Evolutionary conservation across 371 early-diverging fungal genomes (phyloP).

Genomic region (Blakeslea trispora): DNA sequence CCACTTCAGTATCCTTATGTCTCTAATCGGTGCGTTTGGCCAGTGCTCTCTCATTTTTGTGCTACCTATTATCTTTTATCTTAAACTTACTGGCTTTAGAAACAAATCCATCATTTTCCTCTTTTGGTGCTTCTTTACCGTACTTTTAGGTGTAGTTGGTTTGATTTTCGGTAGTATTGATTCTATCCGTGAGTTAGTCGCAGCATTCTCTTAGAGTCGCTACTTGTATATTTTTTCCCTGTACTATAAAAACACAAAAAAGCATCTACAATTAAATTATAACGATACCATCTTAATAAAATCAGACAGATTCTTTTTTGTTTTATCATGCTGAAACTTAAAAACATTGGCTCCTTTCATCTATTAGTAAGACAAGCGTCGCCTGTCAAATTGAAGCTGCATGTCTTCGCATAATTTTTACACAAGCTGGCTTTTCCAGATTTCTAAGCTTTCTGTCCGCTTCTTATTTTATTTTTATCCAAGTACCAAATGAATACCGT

Average conservation of each 20-base stretch:
- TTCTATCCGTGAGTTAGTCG: not conserved
- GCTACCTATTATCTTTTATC: conserved; percentile 81
- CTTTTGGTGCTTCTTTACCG: conserved; percentile 57
- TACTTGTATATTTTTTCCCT: not conserved
- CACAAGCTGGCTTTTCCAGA: no score
- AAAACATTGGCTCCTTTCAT: no score
- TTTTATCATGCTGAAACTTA: no score
- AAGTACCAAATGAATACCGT: no score
- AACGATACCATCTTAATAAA: no score
- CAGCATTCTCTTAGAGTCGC: not conserved
- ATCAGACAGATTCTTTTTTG: no score
- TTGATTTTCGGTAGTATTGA: conserved; percentile 46
- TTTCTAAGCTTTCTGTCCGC: no score
- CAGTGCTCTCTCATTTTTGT: conserved; percentile 81
- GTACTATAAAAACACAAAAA: not conserved
- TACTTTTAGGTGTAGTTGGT: conserved; percentile 69
- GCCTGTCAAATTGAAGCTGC: no score
- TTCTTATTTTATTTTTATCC: no score
- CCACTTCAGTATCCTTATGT: conserved; percentile 83
- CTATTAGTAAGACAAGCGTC: no score
- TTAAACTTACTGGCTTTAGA: conserved; percentile 68
- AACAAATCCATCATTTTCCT: conserved; percentile 59
- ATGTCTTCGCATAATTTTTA: no score
- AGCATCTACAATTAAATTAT: no score
- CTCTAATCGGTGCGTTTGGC: conserved; percentile 78